Conservation (phyloP, 176 grass and related monocot species). For the Zoysia pacifica region DNA sequence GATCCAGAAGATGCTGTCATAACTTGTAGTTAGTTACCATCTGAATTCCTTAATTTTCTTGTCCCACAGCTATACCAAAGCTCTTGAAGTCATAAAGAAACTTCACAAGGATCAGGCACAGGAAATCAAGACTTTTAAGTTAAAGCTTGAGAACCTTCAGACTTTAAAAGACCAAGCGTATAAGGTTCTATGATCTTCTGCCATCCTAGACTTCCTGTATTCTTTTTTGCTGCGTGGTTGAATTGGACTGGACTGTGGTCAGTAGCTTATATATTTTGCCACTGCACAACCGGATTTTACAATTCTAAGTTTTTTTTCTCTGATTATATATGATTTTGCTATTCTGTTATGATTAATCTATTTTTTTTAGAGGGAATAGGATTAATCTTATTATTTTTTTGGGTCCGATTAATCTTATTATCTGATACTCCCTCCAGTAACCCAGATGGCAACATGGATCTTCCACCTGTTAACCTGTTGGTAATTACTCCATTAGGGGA, state of each 20-base stretch:
- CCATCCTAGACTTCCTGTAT: neutral
- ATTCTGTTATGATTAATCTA: slow-evolving; percentile 15
- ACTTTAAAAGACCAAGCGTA: slow-evolving; percentile 92
- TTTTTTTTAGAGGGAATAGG: too few species aligned
- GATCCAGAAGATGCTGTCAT: neutral
- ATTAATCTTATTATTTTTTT: too few species aligned
- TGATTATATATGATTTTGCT: slow-evolving; percentile 13
- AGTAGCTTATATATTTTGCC: slow-evolving; percentile 1
- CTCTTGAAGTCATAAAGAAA: slow-evolving; percentile 97
- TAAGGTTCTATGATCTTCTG: slow-evolving; percentile 56
- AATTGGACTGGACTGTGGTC: neutral
- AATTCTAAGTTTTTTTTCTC: slow-evolving; percentile 10
- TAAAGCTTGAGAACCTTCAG: slow-evolving; percentile 95
- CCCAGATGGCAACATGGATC: too few species aligned
- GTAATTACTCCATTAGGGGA: too few species aligned
- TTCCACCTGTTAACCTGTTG: too few species aligned
- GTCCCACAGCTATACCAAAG: slow-evolving; percentile 85
- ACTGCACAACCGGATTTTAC: neutral
- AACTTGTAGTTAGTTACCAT: neutral
- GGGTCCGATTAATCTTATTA: neutral
- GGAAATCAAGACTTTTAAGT: slow-evolving; percentile 90
- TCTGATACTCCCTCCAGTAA: slow-evolving; percentile 3
- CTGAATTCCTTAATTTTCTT: slow-evolving; percentile 40
- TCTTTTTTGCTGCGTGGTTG: neutral
- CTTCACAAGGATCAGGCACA: slow-evolving; percentile 97